These are phyloP conservation scores for Cutaneotrichosporon sp. DNA, from an alignment of 1,284 basidiomycete genomes.

Conservation along the genomic window DNA sequence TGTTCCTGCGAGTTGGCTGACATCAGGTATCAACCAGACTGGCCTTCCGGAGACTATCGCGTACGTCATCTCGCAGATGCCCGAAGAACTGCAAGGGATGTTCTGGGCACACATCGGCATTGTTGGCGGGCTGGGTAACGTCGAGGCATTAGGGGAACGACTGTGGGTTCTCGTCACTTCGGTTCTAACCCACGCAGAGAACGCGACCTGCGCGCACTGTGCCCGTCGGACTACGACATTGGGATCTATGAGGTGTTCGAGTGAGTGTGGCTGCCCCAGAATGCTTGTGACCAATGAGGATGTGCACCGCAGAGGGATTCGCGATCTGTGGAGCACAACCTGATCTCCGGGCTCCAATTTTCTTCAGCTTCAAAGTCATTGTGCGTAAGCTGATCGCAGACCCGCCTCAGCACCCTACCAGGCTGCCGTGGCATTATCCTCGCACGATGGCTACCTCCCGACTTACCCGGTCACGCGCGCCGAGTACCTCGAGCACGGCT, in stretches of 20 bases:
- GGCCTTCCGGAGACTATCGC: constrained; percentile 75
- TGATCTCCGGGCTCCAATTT: too few species aligned
- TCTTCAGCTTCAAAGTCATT: neutral
- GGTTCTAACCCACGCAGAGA: constrained; percentile 44
- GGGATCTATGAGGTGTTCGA: constrained; percentile 67
- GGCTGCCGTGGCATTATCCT: constrained; percentile 64
- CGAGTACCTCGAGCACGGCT: constrained; percentile 79
- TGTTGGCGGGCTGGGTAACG: constrained; percentile 76
- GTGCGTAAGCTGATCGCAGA: constrained; percentile 51
- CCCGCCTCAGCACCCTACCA: constrained; percentile 72
- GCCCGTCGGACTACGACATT: constrained; percentile 73
- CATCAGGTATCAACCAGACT: constrained; percentile 68
- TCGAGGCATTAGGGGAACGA: constrained; percentile 70
- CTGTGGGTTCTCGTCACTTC: constrained; percentile 56
- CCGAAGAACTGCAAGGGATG: constrained; percentile 77
- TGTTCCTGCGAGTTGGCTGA: constrained; percentile 9
- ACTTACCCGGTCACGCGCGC: constrained; percentile 65
- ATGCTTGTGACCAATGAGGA: neutral
- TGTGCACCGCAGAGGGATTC: neutral
- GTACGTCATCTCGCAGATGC: constrained; percentile 68
- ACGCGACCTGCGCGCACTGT: constrained; percentile 69
- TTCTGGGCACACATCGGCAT: constrained; percentile 92
- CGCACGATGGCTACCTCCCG: constrained; percentile 58
- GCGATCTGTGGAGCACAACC: neutral
- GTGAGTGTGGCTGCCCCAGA: constrained; percentile 58